Evolutionary conservation across 768 basidiomycete species (phyloP).

Genomic region (Holtermanniella nyarrowii): DNA sequence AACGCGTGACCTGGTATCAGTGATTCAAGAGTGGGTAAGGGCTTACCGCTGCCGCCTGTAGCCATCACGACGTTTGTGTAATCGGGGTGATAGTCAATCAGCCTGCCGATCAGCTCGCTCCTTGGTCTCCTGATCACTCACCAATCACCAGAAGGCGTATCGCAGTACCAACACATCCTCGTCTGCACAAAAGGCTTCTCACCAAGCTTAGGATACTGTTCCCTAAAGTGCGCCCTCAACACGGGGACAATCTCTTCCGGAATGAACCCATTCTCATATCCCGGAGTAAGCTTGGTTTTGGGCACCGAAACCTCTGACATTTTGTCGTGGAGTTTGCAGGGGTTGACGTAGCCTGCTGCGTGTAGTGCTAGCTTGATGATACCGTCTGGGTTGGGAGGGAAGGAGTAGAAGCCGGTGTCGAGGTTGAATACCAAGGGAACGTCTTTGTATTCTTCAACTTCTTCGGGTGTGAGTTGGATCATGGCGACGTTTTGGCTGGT

Average conservation of each 20-base stretch:
- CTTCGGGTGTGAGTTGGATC: slow-evolving; percentile 62
- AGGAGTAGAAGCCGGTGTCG: slow-evolving; percentile 63
- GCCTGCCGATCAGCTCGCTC: slow-evolving; percentile 45
- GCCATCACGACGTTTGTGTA: slow-evolving; percentile 57
- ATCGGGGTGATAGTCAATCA: slow-evolving; percentile 63
- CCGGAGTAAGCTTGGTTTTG: slow-evolving; percentile 58
- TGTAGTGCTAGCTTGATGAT: slow-evolving; percentile 73
- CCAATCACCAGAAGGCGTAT: background rate
- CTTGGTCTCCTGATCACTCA: background rate
- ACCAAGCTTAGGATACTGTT: slow-evolving; percentile 67
- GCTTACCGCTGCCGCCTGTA: slow-evolving; percentile 76
- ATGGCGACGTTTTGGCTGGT: slow-evolving; percentile 67
- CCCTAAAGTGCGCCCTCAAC: slow-evolving; percentile 49
- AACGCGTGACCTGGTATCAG: slow-evolving; percentile 11
- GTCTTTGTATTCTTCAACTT: slow-evolving; percentile 53
- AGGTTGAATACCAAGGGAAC: slow-evolving; percentile 53
- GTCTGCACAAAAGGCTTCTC: slow-evolving; percentile 61
- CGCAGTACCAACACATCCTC: slow-evolving; percentile 69
- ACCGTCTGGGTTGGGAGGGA: slow-evolving; percentile 47
- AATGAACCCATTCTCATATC: slow-evolving; percentile 52
- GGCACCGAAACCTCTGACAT: slow-evolving; percentile 56
- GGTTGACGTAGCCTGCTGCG: slow-evolving; percentile 54
- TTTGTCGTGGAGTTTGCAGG: slow-evolving; percentile 42
- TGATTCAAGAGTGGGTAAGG: background rate
- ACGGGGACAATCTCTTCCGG: slow-evolving; percentile 50